Percentiles rank a stretch among this genome's conserved stretches.
phyloP scores from a whole-genome alignment of 2,329 filamentous ascomycete genomes.

The Setomelanomma holmii region DNA sequence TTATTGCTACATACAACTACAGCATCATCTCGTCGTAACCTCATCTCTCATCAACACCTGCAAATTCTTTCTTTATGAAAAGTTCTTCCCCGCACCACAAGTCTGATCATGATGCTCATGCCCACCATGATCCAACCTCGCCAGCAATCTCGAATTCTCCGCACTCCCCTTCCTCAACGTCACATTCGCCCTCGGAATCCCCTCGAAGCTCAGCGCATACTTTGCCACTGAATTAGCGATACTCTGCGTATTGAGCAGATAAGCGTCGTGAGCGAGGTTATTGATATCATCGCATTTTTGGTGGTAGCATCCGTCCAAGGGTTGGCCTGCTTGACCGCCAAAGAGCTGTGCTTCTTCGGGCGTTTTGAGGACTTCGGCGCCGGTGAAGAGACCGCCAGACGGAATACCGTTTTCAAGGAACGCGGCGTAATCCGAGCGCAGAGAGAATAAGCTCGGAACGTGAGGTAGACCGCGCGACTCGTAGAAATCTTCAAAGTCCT shows the following conservation, averaged over 20 bases:
- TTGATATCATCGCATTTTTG: conserved; percentile 44
- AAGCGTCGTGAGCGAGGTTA: conserved; percentile 48
- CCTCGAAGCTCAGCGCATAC: conserved; percentile 47
- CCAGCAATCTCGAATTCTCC: conserved; percentile 27
- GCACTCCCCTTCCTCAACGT: conserved; percentile 40
- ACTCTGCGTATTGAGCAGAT: conserved; percentile 46
- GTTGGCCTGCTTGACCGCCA: conserved; percentile 47
- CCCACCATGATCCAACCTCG: conserved; percentile 33
- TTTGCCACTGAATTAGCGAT: conserved; percentile 50
- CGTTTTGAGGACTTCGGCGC: conserved; percentile 51
- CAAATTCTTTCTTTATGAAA: conserved; percentile 8
- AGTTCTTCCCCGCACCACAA: conserved; percentile 29
- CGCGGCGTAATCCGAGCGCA: conserved; percentile 51
- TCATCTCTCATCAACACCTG: background rate
- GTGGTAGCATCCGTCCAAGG: conserved; percentile 50
- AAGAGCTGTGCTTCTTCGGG: conserved; percentile 45
- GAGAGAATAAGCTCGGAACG: conserved; percentile 46
- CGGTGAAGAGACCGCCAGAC: conserved; percentile 50
- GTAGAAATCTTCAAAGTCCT: conserved; percentile 47
- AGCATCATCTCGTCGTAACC: conserved; percentile 1
- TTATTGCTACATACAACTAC: background rate
- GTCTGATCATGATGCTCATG: conserved; percentile 36
- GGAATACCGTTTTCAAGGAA: conserved; percentile 52
- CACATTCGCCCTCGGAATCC: conserved; percentile 39
- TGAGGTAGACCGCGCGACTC: conserved; percentile 38